Evolutionary conservation across 768 basidiomycete genomes (phyloP), one percentile per base, ranked within the genome.

Genomic region (Asterophora lycoperdoides): DNA sequence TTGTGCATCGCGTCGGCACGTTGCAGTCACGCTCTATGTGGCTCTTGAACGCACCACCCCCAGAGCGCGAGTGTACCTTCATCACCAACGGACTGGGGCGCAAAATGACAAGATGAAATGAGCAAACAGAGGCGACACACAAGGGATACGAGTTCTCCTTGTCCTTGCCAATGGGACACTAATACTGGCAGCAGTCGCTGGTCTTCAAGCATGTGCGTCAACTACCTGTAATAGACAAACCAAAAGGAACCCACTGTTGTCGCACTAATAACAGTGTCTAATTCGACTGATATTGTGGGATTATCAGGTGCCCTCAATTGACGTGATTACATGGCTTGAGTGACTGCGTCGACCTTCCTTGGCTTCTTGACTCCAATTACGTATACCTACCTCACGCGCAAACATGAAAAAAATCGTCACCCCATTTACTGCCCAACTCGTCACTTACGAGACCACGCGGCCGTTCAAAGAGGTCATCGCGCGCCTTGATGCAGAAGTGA

Each of bases 141-240:
- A 91, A 90, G 1, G 89, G 90, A 72, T 91, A 94, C 28, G 81
- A 80, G 55, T 95, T 93, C 32, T 96, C 93, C 46, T 97, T 93
- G 23, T 93, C 92, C 10, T 88, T 85, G 20, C 70, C 44, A 13
- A 67, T 63, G 2, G 79, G 76, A 83, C 84, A 88, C 47, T 73
- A 73, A 49, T 77, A 77, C 38, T 86, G 84, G 41, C 80, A 76
- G 61, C 89, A 94, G 66, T 94, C 91, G 63, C 89, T 92, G 9
- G 94, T 97, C 10, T 78, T 73, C 40, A 98, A 72, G 19, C 75
- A 20, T 36, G 28, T 35, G n/a, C n/a, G 10, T 50, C 20, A 52
- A 30, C 33, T 5, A 3, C 20, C 30, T n/a, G 4, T 33, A 8
- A 1, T n/a, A 4, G 1, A 17, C 28, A n/a, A 28, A 33, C 32